These are phyloP conservation scores for Colletotrichum sp. DNA, from an alignment of 2,329 filamentous ascomycete genomes.

Conservation along the genomic window DNA sequence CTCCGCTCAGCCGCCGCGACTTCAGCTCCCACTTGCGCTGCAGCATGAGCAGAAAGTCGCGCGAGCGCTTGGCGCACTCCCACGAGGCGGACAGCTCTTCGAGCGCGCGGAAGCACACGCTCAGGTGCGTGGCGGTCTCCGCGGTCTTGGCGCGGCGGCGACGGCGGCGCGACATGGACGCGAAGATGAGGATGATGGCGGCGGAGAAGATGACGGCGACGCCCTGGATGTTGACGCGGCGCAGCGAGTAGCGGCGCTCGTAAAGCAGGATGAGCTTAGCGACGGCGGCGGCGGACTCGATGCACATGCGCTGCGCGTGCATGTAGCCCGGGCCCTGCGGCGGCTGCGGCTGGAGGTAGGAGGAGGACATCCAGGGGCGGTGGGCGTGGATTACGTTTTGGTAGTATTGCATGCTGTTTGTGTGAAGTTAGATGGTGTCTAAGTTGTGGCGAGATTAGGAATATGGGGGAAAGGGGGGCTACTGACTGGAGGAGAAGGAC, in stretches of 20 bases:
- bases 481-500: constrained; percentile 28
- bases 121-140: constrained; percentile 19
- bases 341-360: constrained; percentile 21
- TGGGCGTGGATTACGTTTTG: constrained; percentile 29
- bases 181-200: constrained; percentile 23
- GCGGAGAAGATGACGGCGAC: constrained; percentile 27
- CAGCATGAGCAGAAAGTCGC: constrained; percentile 26
- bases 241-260: constrained; percentile 20
- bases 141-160: constrained; percentile 6
- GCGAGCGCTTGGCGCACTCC: constrained; percentile 28
- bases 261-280: constrained; percentile 24
- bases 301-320: constrained; percentile 25
- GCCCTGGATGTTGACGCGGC: constrained; percentile 25
- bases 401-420: constrained; percentile 30
- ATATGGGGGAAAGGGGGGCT: background rate
- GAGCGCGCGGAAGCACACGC: constrained; percentile 28
- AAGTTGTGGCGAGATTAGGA: background rate
- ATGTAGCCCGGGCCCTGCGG: constrained; percentile 26
- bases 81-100: constrained; percentile 24
- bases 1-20: background rate
- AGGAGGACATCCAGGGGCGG: constrained; percentile 30
- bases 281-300: constrained; percentile 25
- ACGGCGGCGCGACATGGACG: constrained; percentile 12
- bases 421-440: background rate
- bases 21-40: constrained; percentile 20